phyloP scores from a whole-genome alignment of 441 rosid species.

The Pelargonium cotyledonis region DNA sequence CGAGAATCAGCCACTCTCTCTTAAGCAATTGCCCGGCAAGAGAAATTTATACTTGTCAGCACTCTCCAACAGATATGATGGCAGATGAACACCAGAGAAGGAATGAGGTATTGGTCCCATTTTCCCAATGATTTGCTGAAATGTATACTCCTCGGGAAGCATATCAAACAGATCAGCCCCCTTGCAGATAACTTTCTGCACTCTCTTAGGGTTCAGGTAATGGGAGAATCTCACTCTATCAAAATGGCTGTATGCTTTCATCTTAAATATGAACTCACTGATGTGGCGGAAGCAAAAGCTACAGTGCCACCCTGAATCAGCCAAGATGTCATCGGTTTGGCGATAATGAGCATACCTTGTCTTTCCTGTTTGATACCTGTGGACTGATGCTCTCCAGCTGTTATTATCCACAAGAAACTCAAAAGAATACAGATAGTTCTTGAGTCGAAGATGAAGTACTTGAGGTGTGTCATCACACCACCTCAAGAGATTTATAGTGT shows the following conservation, averaged over 20 bases:
- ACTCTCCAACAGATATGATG: constrained; percentile 18
- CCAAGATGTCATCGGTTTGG: constrained; percentile 2
- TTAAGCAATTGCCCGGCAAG: constrained; percentile 9
- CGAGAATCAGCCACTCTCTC: constrained; percentile 16
- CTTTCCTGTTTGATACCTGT: constrained; percentile 7
- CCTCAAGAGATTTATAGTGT: constrained; percentile 10
- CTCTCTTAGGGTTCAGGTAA: constrained; percentile 17
- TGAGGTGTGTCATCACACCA: constrained; percentile 23
- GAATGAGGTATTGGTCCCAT: constrained; percentile 27
- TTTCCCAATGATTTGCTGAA: constrained; percentile 22
- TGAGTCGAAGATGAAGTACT: constrained; percentile 20
- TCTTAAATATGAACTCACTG: constrained; percentile 7
- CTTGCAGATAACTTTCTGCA: constrained; percentile 22
- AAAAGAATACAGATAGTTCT: constrained; percentile 23
- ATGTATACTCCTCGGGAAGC: constrained; percentile 26
- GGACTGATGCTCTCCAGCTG: background rate
- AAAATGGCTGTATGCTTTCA: constrained; percentile 23
- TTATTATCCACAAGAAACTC: constrained; percentile 20
- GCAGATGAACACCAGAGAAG: constrained; percentile 24
- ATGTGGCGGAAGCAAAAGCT: constrained; percentile 5
- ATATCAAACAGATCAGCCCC: constrained; percentile 25
- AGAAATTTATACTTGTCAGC: constrained; percentile 1
- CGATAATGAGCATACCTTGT: constrained; percentile 6
- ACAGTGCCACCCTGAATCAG: background rate
- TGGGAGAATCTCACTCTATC: constrained; percentile 18